These are phyloP conservation scores for Cornus kousa DNA, from an alignment of 148 eudicot species.

Conservation along the genomic window DNA sequence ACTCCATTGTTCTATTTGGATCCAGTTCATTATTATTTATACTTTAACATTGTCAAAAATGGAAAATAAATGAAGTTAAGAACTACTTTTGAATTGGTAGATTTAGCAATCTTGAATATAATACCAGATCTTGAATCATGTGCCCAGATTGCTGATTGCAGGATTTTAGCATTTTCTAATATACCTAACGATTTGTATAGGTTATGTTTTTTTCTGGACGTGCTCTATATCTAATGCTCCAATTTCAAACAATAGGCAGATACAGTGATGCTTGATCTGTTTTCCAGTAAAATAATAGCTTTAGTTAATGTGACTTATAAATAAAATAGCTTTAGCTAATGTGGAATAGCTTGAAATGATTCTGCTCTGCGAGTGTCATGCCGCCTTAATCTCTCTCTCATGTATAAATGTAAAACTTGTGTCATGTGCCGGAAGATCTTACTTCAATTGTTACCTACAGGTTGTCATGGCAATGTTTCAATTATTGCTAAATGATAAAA, in stretches of 20 bases:
- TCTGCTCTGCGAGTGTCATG: not conserved
- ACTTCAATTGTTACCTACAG: not conserved
- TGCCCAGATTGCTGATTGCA: not conserved
- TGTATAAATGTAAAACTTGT: no score
- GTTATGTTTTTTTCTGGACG: not conserved
- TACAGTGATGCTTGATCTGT: not conserved
- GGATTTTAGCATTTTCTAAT: not conserved
- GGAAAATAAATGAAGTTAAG: not conserved
- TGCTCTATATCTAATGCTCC: not conserved
- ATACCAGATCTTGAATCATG: not conserved
- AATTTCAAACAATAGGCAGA: not conserved
- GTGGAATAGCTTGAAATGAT: not conserved
- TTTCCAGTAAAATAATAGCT: not conserved
- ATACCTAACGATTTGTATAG: not conserved
- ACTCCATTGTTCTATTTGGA: no score
- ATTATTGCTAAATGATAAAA: not conserved
- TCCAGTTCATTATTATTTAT: not conserved
- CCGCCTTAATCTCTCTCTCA: not conserved
- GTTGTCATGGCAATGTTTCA: not conserved
- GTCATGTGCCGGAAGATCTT: no score
- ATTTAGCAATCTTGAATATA: not conserved
- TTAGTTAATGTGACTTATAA: no score
- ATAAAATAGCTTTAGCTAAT: not conserved
- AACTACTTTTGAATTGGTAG: not conserved
- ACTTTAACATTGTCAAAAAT: not conserved